Evolutionary conservation across 2,329 filamentous ascomycete genomes (phyloP), one percentile per base, ranked within the genome.

Genomic region (Dissoconium aciculare): DNA sequence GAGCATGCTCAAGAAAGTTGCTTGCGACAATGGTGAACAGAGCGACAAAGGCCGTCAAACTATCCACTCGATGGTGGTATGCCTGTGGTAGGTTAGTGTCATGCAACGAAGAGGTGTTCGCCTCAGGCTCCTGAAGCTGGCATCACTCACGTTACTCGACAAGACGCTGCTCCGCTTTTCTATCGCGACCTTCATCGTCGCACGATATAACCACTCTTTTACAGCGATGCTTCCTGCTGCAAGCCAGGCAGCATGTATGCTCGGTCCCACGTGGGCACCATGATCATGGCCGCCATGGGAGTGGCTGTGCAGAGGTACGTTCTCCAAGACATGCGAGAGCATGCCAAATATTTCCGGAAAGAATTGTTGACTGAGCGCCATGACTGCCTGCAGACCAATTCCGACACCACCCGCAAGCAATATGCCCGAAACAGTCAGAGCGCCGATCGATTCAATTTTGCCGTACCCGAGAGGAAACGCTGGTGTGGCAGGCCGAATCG

Each of bases 191-290:
- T 94, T 95, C 77, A 95, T 73, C 89, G 87, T 98, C 41, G 87
- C 83, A 63, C 79, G 77, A 53, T 95, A 98, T 15, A 98, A 64
- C 82, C 85, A 98, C 58, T 98, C 89, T 59, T 98, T 98, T 47
- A 95, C 64, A 15, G 83, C 57, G 34, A 98, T 89, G 2, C 83
- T 93, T 12, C 82, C 87, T 24, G 72, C 78, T 19, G 89, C 87
- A 36, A 98, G 62, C 89, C 89, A 98, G 5, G 82, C 87, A 13
- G 89, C 89, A 54, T 95, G 85, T 42, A 98, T 69, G 55, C 82
- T 92, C 0, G 89, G 89, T 2, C 74, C 71, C 19, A 42, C 27
- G 11, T 41, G 28, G 12, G 34, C 27, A n/a, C 55, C 62, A 52
- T 79, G 74, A 34, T 67, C 64, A 49, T 81, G 74, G n/a, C 65